These are phyloP conservation scores for Sordariomycetes sp. DNA, from an alignment of 2,329 filamentous ascomycete species.

Conservation along the genomic window DNA sequence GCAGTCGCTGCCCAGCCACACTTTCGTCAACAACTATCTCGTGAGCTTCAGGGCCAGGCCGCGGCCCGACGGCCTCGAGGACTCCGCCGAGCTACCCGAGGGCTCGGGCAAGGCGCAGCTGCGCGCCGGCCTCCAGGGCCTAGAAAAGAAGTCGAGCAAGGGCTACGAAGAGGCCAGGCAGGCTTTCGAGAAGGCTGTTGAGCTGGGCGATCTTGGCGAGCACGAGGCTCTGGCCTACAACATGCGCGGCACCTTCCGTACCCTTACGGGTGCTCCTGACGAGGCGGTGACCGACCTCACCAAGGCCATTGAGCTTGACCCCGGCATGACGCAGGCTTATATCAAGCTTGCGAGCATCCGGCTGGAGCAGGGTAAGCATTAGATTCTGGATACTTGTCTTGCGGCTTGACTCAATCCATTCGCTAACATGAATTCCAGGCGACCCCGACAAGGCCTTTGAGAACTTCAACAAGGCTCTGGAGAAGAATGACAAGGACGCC, in stretches of 20 bases:
- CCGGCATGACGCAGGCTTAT: constrained; percentile 85
- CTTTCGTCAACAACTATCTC: constrained; percentile 96
- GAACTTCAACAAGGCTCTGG: constrained; percentile 78
- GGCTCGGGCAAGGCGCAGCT: constrained; percentile 77
- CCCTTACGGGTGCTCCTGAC: constrained; percentile 78
- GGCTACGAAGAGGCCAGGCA: constrained; percentile 82
- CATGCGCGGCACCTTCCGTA: constrained; percentile 92
- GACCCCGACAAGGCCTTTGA: constrained; percentile 76
- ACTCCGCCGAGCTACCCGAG: constrained; percentile 65
- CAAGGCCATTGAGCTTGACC: constrained; percentile 86
- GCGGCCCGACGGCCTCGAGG: constrained; percentile 72
- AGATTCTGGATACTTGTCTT: neutral
- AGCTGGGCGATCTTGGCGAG: constrained; percentile 68
- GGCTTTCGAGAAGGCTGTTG: constrained; percentile 80
- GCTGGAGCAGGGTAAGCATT: constrained; percentile 59
- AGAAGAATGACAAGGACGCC: constrained; percentile 78
- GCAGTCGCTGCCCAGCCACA: constrained; percentile 85
- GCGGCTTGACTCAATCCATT: neutral
- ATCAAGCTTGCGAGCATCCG: constrained; percentile 99
- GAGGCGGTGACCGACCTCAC: constrained; percentile 77
- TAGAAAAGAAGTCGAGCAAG: constrained; percentile 79
- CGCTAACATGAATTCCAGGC: constrained; percentile 18
- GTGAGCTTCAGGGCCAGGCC: constrained; percentile 89
- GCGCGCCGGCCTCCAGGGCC: constrained; percentile 68
- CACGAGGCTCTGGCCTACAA: constrained; percentile 90